Conservation (phyloP, 768 basidiomycete genomes). For the Suillus fuscotomentosus region DNA sequence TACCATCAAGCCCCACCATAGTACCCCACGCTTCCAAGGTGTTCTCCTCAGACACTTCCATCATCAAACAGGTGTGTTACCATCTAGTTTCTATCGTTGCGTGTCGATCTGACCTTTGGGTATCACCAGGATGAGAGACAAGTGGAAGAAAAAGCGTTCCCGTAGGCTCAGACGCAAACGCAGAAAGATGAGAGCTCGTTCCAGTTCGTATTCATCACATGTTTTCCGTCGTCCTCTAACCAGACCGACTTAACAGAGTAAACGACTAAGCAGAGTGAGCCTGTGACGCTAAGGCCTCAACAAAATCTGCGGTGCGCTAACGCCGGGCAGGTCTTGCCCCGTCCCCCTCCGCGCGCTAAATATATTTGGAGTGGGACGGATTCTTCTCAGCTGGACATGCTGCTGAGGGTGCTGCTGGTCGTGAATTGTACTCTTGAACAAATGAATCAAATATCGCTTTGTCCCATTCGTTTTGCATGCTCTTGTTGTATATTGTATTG, state of each 20-base stretch:
- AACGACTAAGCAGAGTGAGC: constrained; percentile 27
- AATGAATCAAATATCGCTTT: constrained; percentile 10
- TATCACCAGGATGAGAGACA: constrained; percentile 80
- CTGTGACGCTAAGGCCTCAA: constrained; percentile 19
- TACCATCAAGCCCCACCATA: constrained; percentile 29
- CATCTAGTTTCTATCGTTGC: background rate
- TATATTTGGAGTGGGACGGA: background rate
- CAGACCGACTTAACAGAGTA: constrained; percentile 32
- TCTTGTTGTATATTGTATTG: background rate
- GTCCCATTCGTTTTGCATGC: background rate
- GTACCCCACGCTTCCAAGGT: constrained; percentile 12
- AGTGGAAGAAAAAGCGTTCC: constrained; percentile 96
- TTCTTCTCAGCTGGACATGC: constrained; percentile 6
- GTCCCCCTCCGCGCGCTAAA: constrained; percentile 5
- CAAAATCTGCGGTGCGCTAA: constrained; percentile 5
- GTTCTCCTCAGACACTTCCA: constrained; percentile 29
- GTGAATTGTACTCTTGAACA: constrained; percentile 9
- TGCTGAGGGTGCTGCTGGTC: constrained; percentile 8
- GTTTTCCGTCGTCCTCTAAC: background rate
- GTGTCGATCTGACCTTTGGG: background rate
- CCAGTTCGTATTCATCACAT: constrained; percentile 57
- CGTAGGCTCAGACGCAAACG: constrained; percentile 91
- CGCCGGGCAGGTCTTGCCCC: constrained; percentile 2
- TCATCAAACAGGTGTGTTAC: constrained; percentile 26
- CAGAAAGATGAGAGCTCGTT: constrained; percentile 95